phyloP scores from a whole-genome alignment of 208 protist species.

The Wallacemonas sp. region DNA sequence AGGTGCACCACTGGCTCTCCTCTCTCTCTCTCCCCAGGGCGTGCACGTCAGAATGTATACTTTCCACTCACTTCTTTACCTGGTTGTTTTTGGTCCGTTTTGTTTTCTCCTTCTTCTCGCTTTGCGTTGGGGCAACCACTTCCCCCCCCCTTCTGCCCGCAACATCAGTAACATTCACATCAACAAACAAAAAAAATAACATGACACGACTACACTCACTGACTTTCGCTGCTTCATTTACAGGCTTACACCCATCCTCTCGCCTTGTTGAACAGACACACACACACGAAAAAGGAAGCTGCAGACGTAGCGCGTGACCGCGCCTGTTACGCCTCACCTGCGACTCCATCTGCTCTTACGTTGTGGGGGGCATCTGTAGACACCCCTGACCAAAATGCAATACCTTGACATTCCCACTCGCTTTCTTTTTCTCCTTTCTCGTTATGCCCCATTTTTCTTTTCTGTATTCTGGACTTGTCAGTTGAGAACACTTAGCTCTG shows the following conservation, averaged over 20 bases:
- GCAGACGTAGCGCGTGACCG: constrained; percentile 15
- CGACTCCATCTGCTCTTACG: no score
- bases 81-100: constrained; percentile 19
- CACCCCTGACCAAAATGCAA: no score
- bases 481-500: no score
- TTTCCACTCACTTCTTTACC: neutral
- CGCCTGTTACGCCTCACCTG: no score
- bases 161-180: neutral
- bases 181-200: neutral
- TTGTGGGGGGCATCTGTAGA: no score
- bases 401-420: no score
- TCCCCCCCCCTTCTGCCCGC: no score
- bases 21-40: neutral
- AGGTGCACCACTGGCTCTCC: neutral
- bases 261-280: neutral
- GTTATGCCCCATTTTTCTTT: no score
- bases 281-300: constrained; percentile 20
- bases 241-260: neutral
- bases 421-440: no score
- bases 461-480: no score
- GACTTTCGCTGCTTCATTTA: neutral
- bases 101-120: constrained; percentile 11
- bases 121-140: no score
- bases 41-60: no score
- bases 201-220: neutral